Percentiles rank a stretch among this genome's conserved stretches.
phyloP scores from a whole-genome alignment of 306 rosid genomes.

The Spatholobus suberectus region DNA sequence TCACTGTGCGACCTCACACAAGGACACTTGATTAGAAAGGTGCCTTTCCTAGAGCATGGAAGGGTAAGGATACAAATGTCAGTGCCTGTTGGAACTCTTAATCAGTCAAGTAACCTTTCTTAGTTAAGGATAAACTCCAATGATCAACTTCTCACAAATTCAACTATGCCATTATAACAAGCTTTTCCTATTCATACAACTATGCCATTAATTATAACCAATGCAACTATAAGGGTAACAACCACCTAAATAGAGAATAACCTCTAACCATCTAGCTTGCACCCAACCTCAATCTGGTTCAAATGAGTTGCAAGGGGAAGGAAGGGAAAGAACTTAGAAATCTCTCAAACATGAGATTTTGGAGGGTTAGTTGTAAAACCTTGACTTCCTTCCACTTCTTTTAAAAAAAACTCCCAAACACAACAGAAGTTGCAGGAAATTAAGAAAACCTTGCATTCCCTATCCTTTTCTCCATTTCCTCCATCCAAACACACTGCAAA shows the following conservation, averaged over 20 bases:
- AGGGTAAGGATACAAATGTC: background rate
- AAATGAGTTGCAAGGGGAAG: background rate
- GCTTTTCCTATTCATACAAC: background rate
- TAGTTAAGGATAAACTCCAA: background rate
- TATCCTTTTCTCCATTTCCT: background rate
- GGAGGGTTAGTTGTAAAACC: background rate
- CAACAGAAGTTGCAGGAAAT: background rate
- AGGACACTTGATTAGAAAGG: too few relatives aligned
- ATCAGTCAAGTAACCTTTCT: too few relatives aligned
- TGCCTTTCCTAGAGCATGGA: too few relatives aligned
- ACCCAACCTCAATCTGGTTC: background rate
- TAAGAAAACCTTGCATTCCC: background rate
- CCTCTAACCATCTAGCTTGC: background rate
- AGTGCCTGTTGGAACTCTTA: background rate
- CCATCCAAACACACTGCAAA: background rate
- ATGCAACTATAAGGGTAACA: background rate
- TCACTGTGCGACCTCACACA: too few relatives aligned
- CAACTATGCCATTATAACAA: background rate
- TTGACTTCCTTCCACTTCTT: background rate
- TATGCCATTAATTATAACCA: background rate
- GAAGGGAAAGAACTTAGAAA: background rate
- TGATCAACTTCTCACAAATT: background rate
- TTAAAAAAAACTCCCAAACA: background rate
- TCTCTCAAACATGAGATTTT: background rate
- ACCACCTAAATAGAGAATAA: background rate